Base-by-base conservation (phyloP, 2,329 filamentous ascomycete genomes). In the Fusarium caatingaense region DNA sequence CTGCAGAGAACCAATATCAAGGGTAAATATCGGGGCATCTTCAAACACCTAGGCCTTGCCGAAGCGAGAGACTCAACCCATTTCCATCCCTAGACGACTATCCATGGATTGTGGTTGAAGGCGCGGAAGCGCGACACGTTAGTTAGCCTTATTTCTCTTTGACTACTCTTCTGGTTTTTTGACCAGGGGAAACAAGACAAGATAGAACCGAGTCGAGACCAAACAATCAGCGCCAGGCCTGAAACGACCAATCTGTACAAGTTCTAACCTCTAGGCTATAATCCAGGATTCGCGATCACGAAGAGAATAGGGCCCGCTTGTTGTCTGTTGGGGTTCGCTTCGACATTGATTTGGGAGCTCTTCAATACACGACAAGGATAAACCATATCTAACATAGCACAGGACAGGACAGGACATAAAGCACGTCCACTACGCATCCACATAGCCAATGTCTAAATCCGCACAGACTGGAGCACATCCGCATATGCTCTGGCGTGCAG, bases 391-490 rank as follows among this genome's bases (percentile, higher is more conserved):
- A 37, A 37, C 18, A 37, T 37, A 37, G 46, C 44, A 51, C 27
- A 45, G 27, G 23, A 34, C 54, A 58, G 32, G 49, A 45, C 54
- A 59, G 32, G 50, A 46, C 49, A 46, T 55, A 64, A 51, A 57
- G 60, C 64, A 71, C 68, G 56, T 65, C 46, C 56, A 41, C 41
- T 58, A 20, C 56, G 68, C 55, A 57, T 60, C 47, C 68, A 60
- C 64, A 68, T 68, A 55, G 41, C 42, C 60, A 57, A 71, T 28
- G 51, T 68, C 56, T 60, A 68, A 54, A 56, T 55, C 44, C 45
- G 68, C 68, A 71, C 68, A 71, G 68, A 71, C 68, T 65, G 46
- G 58, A 58, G 48, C 45, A 41, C 53, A 47, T 42, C 32, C 51
- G 28, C 34, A 50, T 37, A 37, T 51, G 30, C 64, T 63, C 56